A percentile compares a stretch with the other conserved stretches of the same genome.
These are phyloP conservation scores for Pseudogymnoascus pannorum DNA, from an alignment of 2,329 filamentous ascomycete species.

Conservation along the genomic window DNA sequence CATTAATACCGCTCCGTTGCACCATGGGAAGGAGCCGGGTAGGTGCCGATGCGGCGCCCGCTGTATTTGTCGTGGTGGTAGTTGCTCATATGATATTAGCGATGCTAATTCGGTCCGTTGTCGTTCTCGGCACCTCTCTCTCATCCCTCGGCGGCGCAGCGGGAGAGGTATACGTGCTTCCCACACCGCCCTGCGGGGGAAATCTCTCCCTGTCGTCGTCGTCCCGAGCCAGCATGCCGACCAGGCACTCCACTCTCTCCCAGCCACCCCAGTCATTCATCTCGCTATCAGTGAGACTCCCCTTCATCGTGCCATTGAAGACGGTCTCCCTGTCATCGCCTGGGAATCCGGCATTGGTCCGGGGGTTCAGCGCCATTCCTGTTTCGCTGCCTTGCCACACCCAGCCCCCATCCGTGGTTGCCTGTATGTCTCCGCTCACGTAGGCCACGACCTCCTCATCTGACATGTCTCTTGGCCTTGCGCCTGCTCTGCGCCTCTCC, in stretches of 20 bases:
- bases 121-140: background rate
- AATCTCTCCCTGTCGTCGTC: background rate
- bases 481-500: slow-evolving; percentile 39
- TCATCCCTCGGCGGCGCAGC: background rate
- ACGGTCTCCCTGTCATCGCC: slow-evolving; percentile 25
- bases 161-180: background rate
- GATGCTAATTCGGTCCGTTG: slow-evolving; percentile 34
- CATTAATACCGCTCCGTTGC: background rate
- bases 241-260: slow-evolving; percentile 61
- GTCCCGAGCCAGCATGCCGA: slow-evolving; percentile 46
- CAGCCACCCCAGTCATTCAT: slow-evolving; percentile 71
- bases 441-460: slow-evolving; percentile 79
- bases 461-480: slow-evolving; percentile 17
- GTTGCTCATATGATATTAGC: slow-evolving; percentile 33
- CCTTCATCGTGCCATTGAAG: slow-evolving; percentile 26
- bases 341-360: slow-evolving; percentile 10
- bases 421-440: slow-evolving; percentile 79
- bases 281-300: slow-evolving; percentile 46
- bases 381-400: slow-evolving; percentile 64
- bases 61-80: background rate
- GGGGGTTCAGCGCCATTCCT: slow-evolving; percentile 25
- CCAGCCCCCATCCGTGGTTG: slow-evolving; percentile 70
- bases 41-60: background rate
- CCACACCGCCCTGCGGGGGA: background rate
- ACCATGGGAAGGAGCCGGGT: background rate